Evolutionary conservation across 805 yeast species (phyloP).

Genomic region (Ogataea corticis): DNA sequence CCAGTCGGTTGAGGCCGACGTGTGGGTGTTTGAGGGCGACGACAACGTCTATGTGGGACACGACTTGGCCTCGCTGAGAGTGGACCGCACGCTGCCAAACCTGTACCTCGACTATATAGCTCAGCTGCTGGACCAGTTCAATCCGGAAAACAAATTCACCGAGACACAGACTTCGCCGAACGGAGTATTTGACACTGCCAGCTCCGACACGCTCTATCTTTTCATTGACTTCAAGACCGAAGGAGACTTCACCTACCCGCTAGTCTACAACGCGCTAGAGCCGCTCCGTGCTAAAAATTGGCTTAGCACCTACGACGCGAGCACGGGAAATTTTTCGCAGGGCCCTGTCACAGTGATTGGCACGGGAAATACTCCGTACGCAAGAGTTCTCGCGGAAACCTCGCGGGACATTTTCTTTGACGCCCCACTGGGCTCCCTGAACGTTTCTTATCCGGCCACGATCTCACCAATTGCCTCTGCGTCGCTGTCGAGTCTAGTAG

Average conservation of each 20-base stretch:
- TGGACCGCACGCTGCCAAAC: slow-evolving; percentile 45
- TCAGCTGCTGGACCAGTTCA: slow-evolving; percentile 48
- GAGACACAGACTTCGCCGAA: slow-evolving; percentile 13
- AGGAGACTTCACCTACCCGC: slow-evolving; percentile 50
- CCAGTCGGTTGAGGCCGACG: slow-evolving; percentile 54
- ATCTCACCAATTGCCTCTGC: slow-evolving; percentile 40
- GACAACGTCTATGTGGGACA: slow-evolving; percentile 60
- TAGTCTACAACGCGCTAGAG: slow-evolving; percentile 45
- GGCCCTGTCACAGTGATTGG: slow-evolving; percentile 65
- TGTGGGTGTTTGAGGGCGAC: slow-evolving; percentile 44
- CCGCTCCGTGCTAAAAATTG: slow-evolving; percentile 50
- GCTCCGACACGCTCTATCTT: slow-evolving; percentile 54
- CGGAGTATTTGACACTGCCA: slow-evolving; percentile 42
- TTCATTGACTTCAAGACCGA: slow-evolving; percentile 66
- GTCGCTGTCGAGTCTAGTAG: slow-evolving; percentile 28
- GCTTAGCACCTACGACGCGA: slow-evolving; percentile 48
- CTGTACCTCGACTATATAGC: slow-evolving; percentile 57
- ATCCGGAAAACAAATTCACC: slow-evolving; percentile 33
- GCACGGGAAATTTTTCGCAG: slow-evolving; percentile 33
- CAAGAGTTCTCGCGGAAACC: slow-evolving; percentile 28
- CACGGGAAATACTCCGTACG: slow-evolving; percentile 65
- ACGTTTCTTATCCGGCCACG: slow-evolving; percentile 20
- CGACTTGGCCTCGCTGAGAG: slow-evolving; percentile 45
- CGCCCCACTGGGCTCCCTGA: slow-evolving; percentile 44
- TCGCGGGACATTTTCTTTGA: slow-evolving; percentile 48